These are phyloP conservation scores for Sphagnum fallax DNA, from an alignment of 228 moss, liverwort and hornwort genomes.

Conservation along the genomic window DNA sequence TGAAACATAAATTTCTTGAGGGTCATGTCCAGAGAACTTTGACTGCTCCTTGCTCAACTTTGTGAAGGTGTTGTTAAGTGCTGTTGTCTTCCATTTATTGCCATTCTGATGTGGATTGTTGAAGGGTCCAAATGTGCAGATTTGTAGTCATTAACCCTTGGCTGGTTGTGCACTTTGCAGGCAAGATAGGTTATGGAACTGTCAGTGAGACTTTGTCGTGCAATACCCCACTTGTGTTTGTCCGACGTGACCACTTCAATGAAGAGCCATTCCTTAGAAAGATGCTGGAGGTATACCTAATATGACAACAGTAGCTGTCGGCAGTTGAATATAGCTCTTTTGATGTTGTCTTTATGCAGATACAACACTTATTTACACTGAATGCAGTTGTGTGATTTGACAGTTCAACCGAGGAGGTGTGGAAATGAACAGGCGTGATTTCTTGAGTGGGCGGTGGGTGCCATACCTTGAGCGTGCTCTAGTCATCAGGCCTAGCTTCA, in stretches of 20 bases:
- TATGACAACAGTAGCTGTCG: neutral
- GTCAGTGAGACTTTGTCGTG: conserved; percentile 81
- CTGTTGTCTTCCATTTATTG: too few relatives aligned
- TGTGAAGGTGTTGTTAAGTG: too few relatives aligned
- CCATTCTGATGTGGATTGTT: too few relatives aligned
- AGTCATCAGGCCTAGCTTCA: conserved; percentile 56
- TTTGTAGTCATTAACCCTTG: too few relatives aligned
- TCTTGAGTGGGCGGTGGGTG: conserved; percentile 68
- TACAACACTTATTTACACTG: too few relatives aligned
- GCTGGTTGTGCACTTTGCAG: conserved; percentile 16
- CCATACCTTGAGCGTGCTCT: conserved; percentile 70
- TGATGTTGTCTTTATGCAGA: neutral
- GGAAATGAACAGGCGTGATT: conserved; percentile 87
- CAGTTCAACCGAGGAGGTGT: conserved; percentile 62
- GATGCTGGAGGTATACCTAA: conserved; percentile 63
- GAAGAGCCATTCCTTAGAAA: conserved; percentile 91
- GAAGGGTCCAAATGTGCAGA: too few relatives aligned
- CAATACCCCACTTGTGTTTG: conserved; percentile 69
- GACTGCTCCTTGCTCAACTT: too few relatives aligned
- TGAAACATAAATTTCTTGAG: too few relatives aligned
- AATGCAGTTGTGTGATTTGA: neutral
- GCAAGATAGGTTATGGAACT: conserved; percentile 88
- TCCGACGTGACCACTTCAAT: conserved; percentile 86
- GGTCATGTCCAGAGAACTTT: too few relatives aligned
- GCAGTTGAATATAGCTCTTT: neutral